Base-by-base conservation (phyloP, 2,329 filamentous ascomycete genomes). In the Aspergillus melleus region DNA sequence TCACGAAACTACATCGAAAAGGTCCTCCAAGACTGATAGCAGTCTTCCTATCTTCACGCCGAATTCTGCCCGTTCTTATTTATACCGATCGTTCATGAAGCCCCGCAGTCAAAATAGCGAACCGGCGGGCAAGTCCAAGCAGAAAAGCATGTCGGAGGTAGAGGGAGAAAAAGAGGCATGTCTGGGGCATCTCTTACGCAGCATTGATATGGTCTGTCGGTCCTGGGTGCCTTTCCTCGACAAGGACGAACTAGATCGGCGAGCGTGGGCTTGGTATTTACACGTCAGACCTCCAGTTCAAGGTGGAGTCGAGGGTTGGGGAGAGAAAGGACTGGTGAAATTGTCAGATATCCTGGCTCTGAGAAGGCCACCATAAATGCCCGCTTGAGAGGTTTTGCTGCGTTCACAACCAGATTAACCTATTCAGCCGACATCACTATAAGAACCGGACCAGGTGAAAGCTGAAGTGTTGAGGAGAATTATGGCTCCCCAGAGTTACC, bases 231-330 rank as follows among this genome's bases (percentile, higher is more conserved):
- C 79, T n/a, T 82, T 86, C 30, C 72, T 96, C 36, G 81, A 76
- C 26, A 76, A 78, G 4, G 80, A 84, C 16, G 90, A 96, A 68
- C 78, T 96, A 55, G 90, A 96, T 71, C 82, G 83, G 62, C 84
- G 87, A 60, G 90, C 91, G 19, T 96, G 91, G 90, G 79, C 79
- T 11, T 96, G 92, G 92, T 96, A 96, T 74, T 80, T 89, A 1
- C 83, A 84, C 22, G 86, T 93, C 20, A 81, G 92, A 63, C 92
- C 92, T 0, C 88, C 91, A 20, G 89, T 96, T 2, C 87, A 90
- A 60, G 77, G 82, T 58, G 92, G 92, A 0, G 85, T 86, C 52
- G 85, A 86, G 20, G 92, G 92, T 1, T 96, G 92, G 92, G 92
- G 92, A 29, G 90, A 89, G 12, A 95, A 94, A 74, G 91, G 90